A percentile compares a stretch with the other conserved stretches of the same genome.
phyloP scores from a whole-genome alignment of 345 rosid genomes.

The Pistacia atlantica region DNA sequence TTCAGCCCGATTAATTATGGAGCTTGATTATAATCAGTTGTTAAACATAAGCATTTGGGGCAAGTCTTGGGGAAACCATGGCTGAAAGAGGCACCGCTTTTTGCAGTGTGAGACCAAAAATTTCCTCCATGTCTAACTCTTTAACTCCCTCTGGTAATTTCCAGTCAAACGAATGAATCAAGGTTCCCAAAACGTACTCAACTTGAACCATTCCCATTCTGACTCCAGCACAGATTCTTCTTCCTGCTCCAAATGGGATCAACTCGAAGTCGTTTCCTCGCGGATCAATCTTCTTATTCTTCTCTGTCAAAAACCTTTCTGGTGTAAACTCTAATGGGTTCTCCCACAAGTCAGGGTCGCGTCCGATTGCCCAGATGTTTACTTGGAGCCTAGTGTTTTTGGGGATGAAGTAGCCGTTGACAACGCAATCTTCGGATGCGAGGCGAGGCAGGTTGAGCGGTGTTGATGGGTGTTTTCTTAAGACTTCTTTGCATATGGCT shows the following conservation, averaged over 20 bases:
- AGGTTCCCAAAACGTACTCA: background rate
- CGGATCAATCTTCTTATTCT: background rate
- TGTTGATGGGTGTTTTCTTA: slow-evolving; percentile 56
- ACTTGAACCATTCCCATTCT: background rate
- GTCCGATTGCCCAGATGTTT: slow-evolving; percentile 67
- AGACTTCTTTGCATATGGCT: slow-evolving; percentile 60
- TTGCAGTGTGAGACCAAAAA: background rate
- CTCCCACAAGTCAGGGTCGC: slow-evolving; percentile 58
- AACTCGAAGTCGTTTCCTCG: background rate
- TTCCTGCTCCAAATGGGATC: background rate
- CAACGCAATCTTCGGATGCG: slow-evolving; percentile 39
- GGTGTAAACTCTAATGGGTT: slow-evolving; percentile 48
- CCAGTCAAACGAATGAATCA: background rate
- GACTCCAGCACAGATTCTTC: background rate
- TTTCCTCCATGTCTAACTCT: background rate
- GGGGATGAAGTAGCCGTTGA: slow-evolving; percentile 55
- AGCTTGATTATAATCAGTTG: too few relatives aligned
- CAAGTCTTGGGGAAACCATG: background rate
- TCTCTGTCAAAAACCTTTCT: background rate
- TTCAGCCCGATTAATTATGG: too few relatives aligned
- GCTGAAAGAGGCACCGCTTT: background rate
- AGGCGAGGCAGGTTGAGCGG: slow-evolving; percentile 56
- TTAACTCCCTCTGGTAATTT: background rate
- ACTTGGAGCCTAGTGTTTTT: slow-evolving; percentile 38
- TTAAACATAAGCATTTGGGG: background rate